phyloP scores from a whole-genome alignment of 2,329 filamentous ascomycete genomes.

The Neonectria sp. region DNA sequence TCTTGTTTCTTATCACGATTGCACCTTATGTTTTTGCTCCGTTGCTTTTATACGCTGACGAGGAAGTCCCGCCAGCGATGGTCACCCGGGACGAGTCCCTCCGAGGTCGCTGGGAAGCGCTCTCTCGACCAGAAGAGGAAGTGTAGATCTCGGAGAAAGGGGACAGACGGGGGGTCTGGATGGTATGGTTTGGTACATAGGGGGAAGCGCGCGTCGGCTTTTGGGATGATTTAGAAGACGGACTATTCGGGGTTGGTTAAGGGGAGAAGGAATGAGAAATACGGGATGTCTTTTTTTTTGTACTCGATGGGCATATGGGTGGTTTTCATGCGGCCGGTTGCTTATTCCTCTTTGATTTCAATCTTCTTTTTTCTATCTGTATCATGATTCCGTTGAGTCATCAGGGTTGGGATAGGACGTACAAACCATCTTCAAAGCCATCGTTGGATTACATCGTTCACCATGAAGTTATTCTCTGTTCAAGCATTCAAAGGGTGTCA shows the following conservation, averaged over 20 bases:
- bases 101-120: constrained; percentile 42
- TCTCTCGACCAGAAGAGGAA: constrained; percentile 36
- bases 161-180: constrained; percentile 35
- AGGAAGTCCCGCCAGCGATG: constrained; percentile 39
- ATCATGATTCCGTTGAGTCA: constrained; percentile 47
- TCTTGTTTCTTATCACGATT: constrained; percentile 54
- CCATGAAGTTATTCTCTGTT: constrained; percentile 1
- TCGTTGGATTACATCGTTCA: not conserved
- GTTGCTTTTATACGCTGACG: constrained; percentile 36
- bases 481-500: not conserved
- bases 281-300: constrained; percentile 29
- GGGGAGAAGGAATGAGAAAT: constrained; percentile 20
- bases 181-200: constrained; percentile 43
- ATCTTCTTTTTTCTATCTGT: constrained; percentile 47
- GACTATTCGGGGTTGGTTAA: constrained; percentile 33
- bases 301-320: constrained; percentile 39
- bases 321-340: constrained; percentile 38
- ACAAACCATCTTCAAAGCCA: constrained; percentile 44
- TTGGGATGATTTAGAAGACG: constrained; percentile 46
- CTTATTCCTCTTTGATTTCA: constrained; percentile 38
- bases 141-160: constrained; percentile 36
- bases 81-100: constrained; percentile 34
- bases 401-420: constrained; percentile 44
- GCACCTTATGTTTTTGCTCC: constrained; percentile 45
- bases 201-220: constrained; percentile 43